Base-by-base conservation (phyloP, 139 green algal species). In the Edaphochlamys debaryana region DNA sequence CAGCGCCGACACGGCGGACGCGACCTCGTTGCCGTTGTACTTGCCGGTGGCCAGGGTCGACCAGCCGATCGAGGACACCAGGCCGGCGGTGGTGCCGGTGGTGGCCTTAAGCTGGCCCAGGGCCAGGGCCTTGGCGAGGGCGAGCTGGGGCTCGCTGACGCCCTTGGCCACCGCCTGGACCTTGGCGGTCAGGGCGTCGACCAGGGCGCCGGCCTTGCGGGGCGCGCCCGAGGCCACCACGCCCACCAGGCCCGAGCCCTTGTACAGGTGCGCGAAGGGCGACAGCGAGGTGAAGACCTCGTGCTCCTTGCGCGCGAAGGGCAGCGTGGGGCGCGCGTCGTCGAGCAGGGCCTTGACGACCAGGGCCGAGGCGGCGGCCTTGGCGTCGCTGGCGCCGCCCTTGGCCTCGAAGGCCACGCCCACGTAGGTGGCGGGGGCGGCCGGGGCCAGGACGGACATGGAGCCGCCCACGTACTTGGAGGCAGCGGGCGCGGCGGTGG, bases 311-410 rank as follows among this genome's bases (percentile, higher is more conserved):
- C 66, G 41, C 11, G 32, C 38, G 75, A 71, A 69, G n/a, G 90
- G 90, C 84, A 93, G 71, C 63, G 84, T 82, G 50, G 85, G 76
- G 23, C 80, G 75, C 20, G 77, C 63, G 58, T 76, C 85, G 52
- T 90, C 84, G 48, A 93, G 82, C 80, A 93, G 87, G n/a, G 79
- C 82, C 72, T 90, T 89, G n/a, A 82, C 71, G 19, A 94, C 85
- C 2, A 72, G 67, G n/a, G 90, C 80, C 4, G 86, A 17, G 5
- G 90, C 90, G 11, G 82, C 79, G 15, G 75, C 64, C 87, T 94
- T 94, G 69, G 76, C 5, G 70, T 91, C 85, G 27, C 54, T 50
- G 40, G 91, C 85, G 1, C 90, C 90, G 19, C 90, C 90, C 71
- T 87, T 88, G 69, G 88, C 87, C 85, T 92, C 90, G 48, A 90